Evolutionary conservation across 176 grass and related monocot genomes (phyloP).

Genomic region (Aegilops umbellulata): DNA sequence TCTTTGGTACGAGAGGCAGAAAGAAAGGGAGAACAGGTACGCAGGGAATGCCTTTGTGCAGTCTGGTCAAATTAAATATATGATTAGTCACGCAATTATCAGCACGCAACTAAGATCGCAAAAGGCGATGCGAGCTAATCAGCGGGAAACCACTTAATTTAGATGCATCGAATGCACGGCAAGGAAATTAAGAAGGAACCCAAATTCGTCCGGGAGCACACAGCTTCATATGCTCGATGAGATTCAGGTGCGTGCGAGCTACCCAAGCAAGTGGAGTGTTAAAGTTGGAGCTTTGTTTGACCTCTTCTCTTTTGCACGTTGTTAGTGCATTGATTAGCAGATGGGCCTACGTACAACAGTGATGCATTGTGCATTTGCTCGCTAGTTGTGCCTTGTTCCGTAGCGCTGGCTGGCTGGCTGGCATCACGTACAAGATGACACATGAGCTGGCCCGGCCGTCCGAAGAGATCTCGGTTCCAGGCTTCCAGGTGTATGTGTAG

Average conservation of each 20-base stretch:
- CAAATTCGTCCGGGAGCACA: neutral
- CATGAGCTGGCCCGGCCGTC: slow-evolving; percentile 21
- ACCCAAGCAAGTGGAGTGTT: slow-evolving; percentile 9
- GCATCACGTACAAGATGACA: neutral
- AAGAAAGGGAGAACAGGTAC: neutral
- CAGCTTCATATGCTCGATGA: neutral
- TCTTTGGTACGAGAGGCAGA: neutral
- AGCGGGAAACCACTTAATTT: neutral
- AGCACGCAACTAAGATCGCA: neutral
- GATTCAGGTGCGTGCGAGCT: neutral
- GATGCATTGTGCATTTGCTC: neutral
- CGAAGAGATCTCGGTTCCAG: slow-evolving; percentile 31
- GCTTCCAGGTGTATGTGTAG: slow-evolving; percentile 20
- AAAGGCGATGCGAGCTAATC: neutral
- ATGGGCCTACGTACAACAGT: neutral
- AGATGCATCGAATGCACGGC: too few species aligned
- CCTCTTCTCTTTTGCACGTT: slow-evolving; percentile 21
- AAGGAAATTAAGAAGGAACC: neutral
- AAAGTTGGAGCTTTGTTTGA: neutral
- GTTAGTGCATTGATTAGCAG: neutral
- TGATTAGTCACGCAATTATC: too few species aligned
- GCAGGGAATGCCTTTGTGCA: neutral
- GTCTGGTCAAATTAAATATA: neutral
- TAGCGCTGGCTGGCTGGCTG: slow-evolving; percentile 2
- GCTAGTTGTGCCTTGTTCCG: neutral